A percentile compares a stretch with the other conserved stretches of the same genome.
These are phyloP conservation scores for Nicotiana obtusifolia DNA, from an alignment of 257 asterid species.

Conservation along the genomic window DNA sequence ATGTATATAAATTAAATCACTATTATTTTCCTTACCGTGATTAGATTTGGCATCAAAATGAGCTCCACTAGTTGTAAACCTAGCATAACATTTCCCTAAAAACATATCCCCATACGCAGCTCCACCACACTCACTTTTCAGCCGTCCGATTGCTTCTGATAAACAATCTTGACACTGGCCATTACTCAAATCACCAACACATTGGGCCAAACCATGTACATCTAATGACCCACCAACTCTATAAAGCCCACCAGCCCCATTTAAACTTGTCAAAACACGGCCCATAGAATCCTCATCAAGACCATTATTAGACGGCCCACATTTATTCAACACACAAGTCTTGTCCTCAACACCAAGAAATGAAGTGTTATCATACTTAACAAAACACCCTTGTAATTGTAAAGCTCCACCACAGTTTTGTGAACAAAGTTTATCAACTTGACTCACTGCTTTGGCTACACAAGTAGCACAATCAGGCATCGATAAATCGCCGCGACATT, in stretches of 20 bases:
- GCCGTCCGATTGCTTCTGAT: constrained; percentile 69
- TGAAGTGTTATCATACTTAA: constrained; percentile 66
- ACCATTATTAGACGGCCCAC: constrained; percentile 77
- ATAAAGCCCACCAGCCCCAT: constrained; percentile 61
- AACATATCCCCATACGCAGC: constrained; percentile 83
- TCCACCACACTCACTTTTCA: constrained; percentile 79
- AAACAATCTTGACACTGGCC: constrained; percentile 89
- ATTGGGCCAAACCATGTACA: constrained; percentile 85
- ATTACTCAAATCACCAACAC: constrained; percentile 77
- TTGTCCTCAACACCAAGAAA: constrained; percentile 82
- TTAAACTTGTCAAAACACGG: constrained; percentile 55
- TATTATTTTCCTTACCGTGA: constrained; percentile 39
- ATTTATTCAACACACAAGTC: constrained; percentile 66
- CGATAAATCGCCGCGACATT: constrained; percentile 87
- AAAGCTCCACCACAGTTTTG: constrained; percentile 70
- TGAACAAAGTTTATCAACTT: constrained; percentile 46
- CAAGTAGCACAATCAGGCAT: constrained; percentile 96
- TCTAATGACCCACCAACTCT: constrained; percentile 71
- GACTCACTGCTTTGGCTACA: constrained; percentile 62
- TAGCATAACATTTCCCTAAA: constrained; percentile 80
- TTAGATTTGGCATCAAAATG: constrained; percentile 32
- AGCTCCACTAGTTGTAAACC: constrained; percentile 67
- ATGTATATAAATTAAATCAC: not conserved
- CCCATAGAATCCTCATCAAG: constrained; percentile 30
- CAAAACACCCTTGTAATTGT: constrained; percentile 79